Percentiles rank a stretch among this genome's conserved stretches.
Evolutionary conservation across 2,329 filamentous ascomycete genomes (phyloP).

Genomic region (Teratosphaeria epicoccoides): DNA sequence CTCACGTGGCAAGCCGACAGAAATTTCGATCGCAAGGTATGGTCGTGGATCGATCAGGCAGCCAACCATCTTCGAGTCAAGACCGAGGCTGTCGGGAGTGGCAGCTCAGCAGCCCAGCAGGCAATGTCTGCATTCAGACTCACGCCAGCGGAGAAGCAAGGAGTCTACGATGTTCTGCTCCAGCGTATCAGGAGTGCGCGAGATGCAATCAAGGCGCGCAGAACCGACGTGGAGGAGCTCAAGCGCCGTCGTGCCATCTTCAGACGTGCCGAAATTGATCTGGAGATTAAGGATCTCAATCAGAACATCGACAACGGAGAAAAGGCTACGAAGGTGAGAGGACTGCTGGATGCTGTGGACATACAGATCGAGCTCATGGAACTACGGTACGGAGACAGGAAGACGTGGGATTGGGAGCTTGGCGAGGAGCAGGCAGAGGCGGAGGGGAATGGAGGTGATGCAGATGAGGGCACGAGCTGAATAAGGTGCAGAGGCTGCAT

Average conservation of each 20-base stretch:
- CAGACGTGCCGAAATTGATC: neutral
- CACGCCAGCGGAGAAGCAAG: neutral
- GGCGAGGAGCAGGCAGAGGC: neutral
- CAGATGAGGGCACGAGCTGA: too few species aligned
- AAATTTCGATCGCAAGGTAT: neutral
- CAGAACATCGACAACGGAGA: neutral
- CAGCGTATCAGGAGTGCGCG: neutral
- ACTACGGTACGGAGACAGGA: neutral
- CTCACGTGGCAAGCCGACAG: neutral
- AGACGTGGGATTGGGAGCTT: neutral
- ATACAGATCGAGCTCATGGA: neutral
- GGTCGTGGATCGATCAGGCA: neutral
- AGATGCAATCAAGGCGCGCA: neutral
- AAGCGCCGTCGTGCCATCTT: neutral
- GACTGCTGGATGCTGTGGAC: neutral
- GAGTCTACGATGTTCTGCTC: neutral
- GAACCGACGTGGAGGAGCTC: neutral
- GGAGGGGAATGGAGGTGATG: neutral
- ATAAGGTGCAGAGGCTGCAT: too few species aligned
- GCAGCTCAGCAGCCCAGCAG: neutral
- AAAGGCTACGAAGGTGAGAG: neutral
- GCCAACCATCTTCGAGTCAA: neutral
- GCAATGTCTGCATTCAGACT: neutral
- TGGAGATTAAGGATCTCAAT: neutral
- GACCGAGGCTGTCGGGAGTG: neutral